phyloP scores from a whole-genome alignment of 768 basidiomycete species.

The Amanita rimosa region DNA sequence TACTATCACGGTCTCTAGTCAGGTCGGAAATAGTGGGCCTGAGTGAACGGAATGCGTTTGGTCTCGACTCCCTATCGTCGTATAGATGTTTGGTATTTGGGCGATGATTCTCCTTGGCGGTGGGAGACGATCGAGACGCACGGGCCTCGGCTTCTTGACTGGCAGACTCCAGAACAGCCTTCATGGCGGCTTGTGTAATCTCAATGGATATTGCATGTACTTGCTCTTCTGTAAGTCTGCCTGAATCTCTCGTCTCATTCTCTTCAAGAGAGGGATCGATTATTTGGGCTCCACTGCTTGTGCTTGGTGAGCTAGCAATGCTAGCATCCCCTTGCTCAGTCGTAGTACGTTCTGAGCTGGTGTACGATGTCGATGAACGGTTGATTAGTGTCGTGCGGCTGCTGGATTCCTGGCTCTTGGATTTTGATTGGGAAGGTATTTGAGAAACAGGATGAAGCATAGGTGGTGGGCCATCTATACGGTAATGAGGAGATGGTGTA shows the following conservation, averaged over 20 bases:
- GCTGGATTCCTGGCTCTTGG: slow-evolving; percentile 3
- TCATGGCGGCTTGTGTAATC: slow-evolving; percentile 17
- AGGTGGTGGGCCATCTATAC: slow-evolving; percentile 20
- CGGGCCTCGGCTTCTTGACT: slow-evolving; percentile 10
- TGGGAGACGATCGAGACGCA: slow-evolving; percentile 3
- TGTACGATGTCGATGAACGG: slow-evolving; percentile 1
- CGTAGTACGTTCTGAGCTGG: slow-evolving; percentile 5
- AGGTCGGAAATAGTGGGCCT: neutral
- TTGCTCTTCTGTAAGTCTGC: slow-evolving; percentile 15
- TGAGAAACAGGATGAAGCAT: slow-evolving; percentile 13
- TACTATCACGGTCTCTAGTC: neutral
- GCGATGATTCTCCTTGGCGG: neutral
- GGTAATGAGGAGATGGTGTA: slow-evolving; percentile 39
- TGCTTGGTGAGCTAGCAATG: slow-evolving; percentile 2
- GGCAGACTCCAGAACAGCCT: slow-evolving; percentile 24
- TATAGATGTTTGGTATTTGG: neutral
- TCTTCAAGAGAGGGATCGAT: slow-evolving; percentile 19
- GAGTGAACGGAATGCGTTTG: neutral
- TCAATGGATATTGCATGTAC: slow-evolving; percentile 11
- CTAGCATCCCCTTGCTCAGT: slow-evolving; percentile 4
- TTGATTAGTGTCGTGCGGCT: slow-evolving; percentile 2
- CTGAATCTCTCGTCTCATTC: slow-evolving; percentile 8
- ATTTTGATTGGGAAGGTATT: neutral
- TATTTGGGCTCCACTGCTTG: slow-evolving; percentile 5
- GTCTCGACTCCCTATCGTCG: neutral